Evolutionary conservation across 2,329 filamentous ascomycete genomes (phyloP), one percentile per base, ranked within the genome.

Genomic region (Fusarium succisae): DNA sequence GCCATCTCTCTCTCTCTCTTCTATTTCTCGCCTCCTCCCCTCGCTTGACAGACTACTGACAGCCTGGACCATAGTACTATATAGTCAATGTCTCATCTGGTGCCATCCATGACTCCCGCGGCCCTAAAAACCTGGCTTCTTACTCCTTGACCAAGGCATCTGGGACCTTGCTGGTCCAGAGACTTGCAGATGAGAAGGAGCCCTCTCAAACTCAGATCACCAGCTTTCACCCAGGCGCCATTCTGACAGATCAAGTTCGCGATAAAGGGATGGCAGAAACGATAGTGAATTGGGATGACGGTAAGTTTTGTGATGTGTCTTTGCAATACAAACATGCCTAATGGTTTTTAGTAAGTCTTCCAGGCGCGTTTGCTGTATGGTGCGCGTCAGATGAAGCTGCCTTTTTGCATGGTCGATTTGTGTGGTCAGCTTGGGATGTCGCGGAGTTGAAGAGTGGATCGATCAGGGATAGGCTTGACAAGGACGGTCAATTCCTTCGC

Each of bases 391-490:
- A 32, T 12, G 41, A 64, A 24, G 63, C 59, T 6, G 11, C 47
- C 1, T 64, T 66, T 12, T 8, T 66, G 13, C 60, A 66, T 3
- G 59, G 63, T 9, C 47, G 63, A 9, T 66, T 64, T 20, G 43
- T 66, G 11, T 66, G 63, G 59, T 30, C 63, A 3, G 35, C 41
- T 3, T 66, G 63, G 63, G 48, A 66, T 43, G 63, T 66, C 8
- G 63, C 64, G 8, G 63, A 66, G 48, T 24, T 66, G 26, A 54
- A 63, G 24, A n/a, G 7, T 4, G 63, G 63, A 0, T 7, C 37
- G 5, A 2, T 64, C 10, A 24, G 63, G 24, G 22, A 56, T 15
- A 37, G 28, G 2, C 24, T 66, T 3, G 41, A 56, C 6, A 64
- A 6, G 1, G 59, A 64, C 8, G 17, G 18, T 0, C 35, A 47